A percentile compares a stretch with the other conserved stretches of the same genome.
Conservation (phyloP, 768 basidiomycete genomes). For the Tulasnella sp. region DNA sequence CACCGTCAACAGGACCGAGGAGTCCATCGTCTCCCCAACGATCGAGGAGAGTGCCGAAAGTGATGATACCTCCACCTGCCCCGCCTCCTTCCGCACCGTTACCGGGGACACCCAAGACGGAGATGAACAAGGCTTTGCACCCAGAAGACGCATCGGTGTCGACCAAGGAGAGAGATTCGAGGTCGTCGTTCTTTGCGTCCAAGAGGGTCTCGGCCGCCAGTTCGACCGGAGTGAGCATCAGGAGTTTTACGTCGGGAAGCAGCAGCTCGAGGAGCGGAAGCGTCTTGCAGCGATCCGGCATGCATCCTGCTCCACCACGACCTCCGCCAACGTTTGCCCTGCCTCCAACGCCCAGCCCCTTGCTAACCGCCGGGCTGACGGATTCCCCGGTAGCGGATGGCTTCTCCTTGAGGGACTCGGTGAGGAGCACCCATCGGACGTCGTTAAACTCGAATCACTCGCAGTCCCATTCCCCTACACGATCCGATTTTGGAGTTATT, state of each 20-base stretch:
- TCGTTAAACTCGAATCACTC: constrained; percentile 14
- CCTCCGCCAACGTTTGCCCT: constrained; percentile 21
- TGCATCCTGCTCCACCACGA: neutral
- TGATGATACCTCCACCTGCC: constrained; percentile 15
- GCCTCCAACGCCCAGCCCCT: constrained; percentile 4
- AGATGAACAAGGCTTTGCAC: neutral
- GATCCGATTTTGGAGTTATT: constrained; percentile 8
- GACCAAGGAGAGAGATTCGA: constrained; percentile 3
- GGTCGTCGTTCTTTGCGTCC: constrained; percentile 17
- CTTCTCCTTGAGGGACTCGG: neutral
- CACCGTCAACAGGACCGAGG: neutral
- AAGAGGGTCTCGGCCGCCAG: constrained; percentile 4
- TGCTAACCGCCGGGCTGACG: neutral
- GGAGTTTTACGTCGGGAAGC: constrained; percentile 20
- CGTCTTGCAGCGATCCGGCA: neutral
- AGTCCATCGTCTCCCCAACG: constrained; percentile 22
- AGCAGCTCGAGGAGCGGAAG: constrained; percentile 8
- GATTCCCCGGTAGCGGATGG: neutral
- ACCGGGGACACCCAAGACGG: neutral
- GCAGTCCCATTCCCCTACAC: neutral
- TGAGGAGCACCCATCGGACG: neutral
- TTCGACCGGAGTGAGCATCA: constrained; percentile 21
- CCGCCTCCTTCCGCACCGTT: constrained; percentile 16
- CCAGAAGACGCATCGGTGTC: constrained; percentile 11
- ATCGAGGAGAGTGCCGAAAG: constrained; percentile 16